Percentiles rank a stretch among this genome's conserved stretches.
phyloP scores from a whole-genome alignment of 2,329 filamentous ascomycete genomes.

The Trichoderma sp. region DNA sequence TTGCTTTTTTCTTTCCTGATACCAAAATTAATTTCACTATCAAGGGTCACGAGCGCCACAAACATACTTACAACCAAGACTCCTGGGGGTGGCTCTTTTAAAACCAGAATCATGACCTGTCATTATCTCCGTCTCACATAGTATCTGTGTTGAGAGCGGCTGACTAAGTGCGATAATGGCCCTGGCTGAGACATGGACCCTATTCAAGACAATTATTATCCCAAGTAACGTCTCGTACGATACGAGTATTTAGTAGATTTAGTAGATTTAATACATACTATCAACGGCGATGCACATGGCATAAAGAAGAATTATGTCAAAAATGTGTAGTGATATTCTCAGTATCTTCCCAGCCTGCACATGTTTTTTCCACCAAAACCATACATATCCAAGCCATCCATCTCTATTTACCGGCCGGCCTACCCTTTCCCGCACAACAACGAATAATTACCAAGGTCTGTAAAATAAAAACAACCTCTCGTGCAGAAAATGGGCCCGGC shows the following conservation, averaged over 20 bases:
- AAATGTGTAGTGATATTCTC: neutral
- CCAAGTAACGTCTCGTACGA: neutral
- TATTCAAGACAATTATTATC: neutral
- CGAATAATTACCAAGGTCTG: neutral
- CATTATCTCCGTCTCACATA: neutral
- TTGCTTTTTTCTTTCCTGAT: neutral
- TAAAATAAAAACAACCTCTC: neutral
- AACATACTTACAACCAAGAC: neutral
- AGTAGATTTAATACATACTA: neutral
- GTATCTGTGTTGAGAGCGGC: neutral
- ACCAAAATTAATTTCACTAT: neutral
- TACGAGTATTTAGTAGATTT: neutral
- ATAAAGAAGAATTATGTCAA: neutral
- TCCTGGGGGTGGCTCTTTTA: neutral
- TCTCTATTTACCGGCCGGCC: neutral
- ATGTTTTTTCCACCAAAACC: neutral
- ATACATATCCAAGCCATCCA: constrained; percentile 9
- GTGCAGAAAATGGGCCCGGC: neutral
- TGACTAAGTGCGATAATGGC: neutral
- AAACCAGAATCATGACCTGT: neutral
- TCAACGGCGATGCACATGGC: neutral
- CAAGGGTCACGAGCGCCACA: constrained; percentile 1
- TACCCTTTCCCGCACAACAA: neutral
- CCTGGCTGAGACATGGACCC: neutral
- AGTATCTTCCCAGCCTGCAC: neutral